A percentile compares a stretch with the other conserved stretches of the same genome.
Evolutionary conservation across 202 grass and related monocot species (phyloP).

Genomic region (Hordeum pubiflorum): DNA sequence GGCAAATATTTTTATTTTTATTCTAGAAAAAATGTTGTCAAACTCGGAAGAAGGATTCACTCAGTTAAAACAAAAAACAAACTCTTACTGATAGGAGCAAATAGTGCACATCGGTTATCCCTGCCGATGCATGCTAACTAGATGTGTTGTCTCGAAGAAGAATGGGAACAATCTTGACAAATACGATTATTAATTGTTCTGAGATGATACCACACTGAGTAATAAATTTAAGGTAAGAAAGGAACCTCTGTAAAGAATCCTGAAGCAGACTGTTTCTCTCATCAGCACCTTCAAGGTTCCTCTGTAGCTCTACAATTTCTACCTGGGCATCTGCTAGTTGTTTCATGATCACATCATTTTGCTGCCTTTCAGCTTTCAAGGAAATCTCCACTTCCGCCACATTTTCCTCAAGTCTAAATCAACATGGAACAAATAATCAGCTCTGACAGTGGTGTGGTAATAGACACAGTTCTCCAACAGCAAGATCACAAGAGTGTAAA

Average conservation of each 20-base stretch:
- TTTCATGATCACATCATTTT: slow-evolving; percentile 50
- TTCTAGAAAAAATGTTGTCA: background rate
- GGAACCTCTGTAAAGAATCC: slow-evolving; percentile 62
- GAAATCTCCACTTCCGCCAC: slow-evolving; percentile 38
- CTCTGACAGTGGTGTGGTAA: background rate
- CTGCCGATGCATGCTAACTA: background rate
- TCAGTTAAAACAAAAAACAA: background rate
- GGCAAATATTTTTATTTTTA: background rate
- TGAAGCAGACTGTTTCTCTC: slow-evolving; percentile 48
- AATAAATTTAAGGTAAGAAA: slow-evolving; percentile 34
- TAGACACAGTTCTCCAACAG: slow-evolving; percentile 25
- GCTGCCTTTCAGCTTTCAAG: slow-evolving; percentile 45
- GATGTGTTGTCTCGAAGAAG: slow-evolving; percentile 9
- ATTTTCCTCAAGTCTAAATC: slow-evolving; percentile 60
- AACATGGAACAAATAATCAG: slow-evolving; percentile 30
- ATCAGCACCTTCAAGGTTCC: slow-evolving; percentile 46
- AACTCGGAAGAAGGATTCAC: slow-evolving; percentile 2
- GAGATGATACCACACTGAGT: slow-evolving; percentile 2
- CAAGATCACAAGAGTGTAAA: slow-evolving; percentile 3
- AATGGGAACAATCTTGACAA: slow-evolving; percentile 10
- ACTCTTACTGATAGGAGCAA: slow-evolving; percentile 2
- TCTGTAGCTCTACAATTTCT: slow-evolving; percentile 40
- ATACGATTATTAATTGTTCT: background rate
- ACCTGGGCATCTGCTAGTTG: slow-evolving; percentile 40
- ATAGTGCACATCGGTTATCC: background rate